Conservation (phyloP, 2,329 filamentous ascomycete species). For the Pseudogymnoascus sp. region DNA sequence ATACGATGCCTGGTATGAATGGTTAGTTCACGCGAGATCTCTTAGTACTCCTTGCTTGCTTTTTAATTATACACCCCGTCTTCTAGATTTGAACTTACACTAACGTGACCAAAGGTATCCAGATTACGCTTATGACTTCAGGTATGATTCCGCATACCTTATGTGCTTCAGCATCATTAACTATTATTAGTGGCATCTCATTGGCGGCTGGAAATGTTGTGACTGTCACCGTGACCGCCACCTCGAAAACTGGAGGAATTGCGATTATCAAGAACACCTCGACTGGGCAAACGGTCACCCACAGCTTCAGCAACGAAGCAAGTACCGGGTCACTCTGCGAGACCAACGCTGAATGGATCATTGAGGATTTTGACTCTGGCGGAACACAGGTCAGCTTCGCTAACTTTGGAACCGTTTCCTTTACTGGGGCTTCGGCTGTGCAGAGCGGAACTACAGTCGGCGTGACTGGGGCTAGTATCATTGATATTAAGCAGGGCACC, state of each 20-base stretch:
- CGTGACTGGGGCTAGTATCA: conserved; percentile 31
- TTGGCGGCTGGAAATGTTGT: conserved; percentile 39
- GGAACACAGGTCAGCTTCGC: conserved; percentile 35
- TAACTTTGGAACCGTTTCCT: conserved; percentile 40
- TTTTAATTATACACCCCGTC: not conserved
- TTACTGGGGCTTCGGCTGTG: conserved; percentile 33
- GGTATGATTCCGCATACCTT: conserved; percentile 4
- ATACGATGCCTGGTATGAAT: conserved; percentile 54
- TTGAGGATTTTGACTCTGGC: conserved; percentile 40
- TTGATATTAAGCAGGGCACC: conserved; percentile 36
- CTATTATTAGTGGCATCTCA: conserved; percentile 26
- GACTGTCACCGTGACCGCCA: conserved; percentile 32
- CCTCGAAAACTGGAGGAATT: conserved; percentile 33
- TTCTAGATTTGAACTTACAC: not conserved
- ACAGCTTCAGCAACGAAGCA: conserved; percentile 33
- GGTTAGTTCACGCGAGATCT: conserved; percentile 24
- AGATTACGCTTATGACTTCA: conserved; percentile 46
- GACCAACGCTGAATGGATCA: conserved; percentile 45
- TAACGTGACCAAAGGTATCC: conserved; percentile 31
- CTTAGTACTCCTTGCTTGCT: not conserved
- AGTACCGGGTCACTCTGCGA: conserved; percentile 31
- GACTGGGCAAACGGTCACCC: conserved; percentile 36
- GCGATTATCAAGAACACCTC: conserved; percentile 39
- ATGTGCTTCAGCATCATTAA: not conserved
- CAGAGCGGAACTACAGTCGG: conserved; percentile 17